Base-by-base conservation (phyloP, 2,329 filamentous ascomycete species). In the Penicillium sp. region DNA sequence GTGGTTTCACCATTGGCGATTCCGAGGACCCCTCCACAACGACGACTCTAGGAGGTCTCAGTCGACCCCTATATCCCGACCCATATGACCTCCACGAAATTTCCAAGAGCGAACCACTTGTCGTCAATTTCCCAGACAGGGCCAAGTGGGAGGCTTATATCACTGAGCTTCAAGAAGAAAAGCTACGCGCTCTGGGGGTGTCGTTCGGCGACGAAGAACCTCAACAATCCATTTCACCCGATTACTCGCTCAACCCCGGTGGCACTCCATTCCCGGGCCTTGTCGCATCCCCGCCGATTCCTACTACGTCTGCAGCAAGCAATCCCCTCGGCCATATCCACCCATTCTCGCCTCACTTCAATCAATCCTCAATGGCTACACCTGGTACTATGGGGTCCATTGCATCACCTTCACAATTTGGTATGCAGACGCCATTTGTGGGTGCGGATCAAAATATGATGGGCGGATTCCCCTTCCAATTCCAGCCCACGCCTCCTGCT, bases 121-220 rank as follows among this genome's bases (percentile, higher is more conserved):
- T 58, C 10, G 65, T 76, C 49, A 67, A 63, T 17, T 70, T 76
- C 52, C 72, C 73, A 4, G 63, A 75, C 53, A 69, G 69, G 59
- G 72, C 64, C 35, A 77, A 80, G 60, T 87, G 84, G 84, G 85
- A 88, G 62, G 76, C 82, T 24, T 95, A 97, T 67, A 85, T 90
- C 51, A 80, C 85, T 48, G 84, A 85, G 57, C 74, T 97, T 32
- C 83, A 87, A 58, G 93, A 98, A 72, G 88, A 91, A 53, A 98
- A 96, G 71, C 76, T 98, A 45, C 83, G 89, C 53, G 90, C 91
- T 44, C 77, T 98, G 48, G 93, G 93, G 56, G 93, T 97, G 12
- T 89, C 82, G 17, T 77, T 87, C 53, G 87, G 83, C 32, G 82
- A 85, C 43, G 84, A 88, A 6, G 87, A 93, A 45, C 80, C 82